A percentile compares a stretch with the other conserved stretches of the same genome.
Conservation (phyloP, 108 stramenopile genomes). For the Asterionellopsis glacialis region DNA sequence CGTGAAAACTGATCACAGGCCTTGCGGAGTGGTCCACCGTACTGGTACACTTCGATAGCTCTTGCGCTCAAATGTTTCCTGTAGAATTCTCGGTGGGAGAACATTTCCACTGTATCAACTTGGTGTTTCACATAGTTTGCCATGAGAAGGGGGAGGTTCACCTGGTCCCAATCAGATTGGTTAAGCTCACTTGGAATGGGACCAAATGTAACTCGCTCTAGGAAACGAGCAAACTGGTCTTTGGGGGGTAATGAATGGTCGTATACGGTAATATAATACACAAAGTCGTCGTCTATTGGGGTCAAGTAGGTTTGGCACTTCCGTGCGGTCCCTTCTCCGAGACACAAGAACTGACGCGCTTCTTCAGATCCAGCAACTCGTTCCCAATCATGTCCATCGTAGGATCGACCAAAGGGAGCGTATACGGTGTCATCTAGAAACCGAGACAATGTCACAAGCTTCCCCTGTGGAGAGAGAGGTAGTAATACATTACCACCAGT, state of each 20-base stretch:
- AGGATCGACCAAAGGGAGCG: conserved; percentile 16
- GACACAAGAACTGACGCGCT: background rate
- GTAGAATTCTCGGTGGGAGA: conserved; percentile 42
- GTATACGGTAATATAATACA: conserved; percentile 3
- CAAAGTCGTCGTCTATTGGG: background rate
- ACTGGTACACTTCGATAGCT: conserved; percentile 9
- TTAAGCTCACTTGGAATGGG: conserved; percentile 28
- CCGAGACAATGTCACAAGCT: too few relatives aligned
- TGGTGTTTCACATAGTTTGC: conserved; percentile 20
- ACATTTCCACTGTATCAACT: conserved; percentile 13
- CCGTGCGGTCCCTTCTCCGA: too few relatives aligned
- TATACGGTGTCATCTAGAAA: background rate
- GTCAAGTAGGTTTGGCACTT: background rate
- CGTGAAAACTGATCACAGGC: conserved; percentile 28
- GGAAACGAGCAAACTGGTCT: conserved; percentile 41
- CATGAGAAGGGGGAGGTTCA: background rate
- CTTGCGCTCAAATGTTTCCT: conserved; percentile 29
- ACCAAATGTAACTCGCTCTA: conserved; percentile 57
- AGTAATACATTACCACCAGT: too few relatives aligned
- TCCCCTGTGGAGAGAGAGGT: too few relatives aligned
- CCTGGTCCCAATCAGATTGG: conserved; percentile 6
- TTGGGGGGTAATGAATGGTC: background rate
- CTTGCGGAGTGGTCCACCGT: conserved; percentile 11
- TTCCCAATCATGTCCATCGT: conserved; percentile 22
- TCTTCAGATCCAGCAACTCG: conserved; percentile 29